These are phyloP conservation scores for Chaetothyriales sp. DNA, from an alignment of 2,329 filamentous ascomycete genomes.

Conservation along the genomic window DNA sequence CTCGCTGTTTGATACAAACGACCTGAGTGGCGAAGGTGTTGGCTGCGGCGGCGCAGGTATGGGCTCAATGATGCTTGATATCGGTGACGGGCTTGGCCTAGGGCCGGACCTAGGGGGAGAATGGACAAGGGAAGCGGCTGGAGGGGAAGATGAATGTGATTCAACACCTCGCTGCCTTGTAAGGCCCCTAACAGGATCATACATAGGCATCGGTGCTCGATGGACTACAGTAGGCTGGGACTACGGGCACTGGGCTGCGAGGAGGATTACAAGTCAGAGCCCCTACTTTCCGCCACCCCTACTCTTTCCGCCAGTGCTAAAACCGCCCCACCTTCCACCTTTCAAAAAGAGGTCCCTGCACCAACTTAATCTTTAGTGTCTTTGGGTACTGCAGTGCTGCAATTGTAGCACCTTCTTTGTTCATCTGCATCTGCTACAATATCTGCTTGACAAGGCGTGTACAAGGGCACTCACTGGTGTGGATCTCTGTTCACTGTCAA, in stretches of 20 bases:
- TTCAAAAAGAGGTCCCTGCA: no score
- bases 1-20: slow-evolving; percentile 6
- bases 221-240: slow-evolving; percentile 11
- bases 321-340: no score
- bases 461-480: no score
- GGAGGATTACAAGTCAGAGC: slow-evolving; percentile 20
- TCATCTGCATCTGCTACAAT: no score
- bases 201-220: slow-evolving; percentile 43
- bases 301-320: no score
- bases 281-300: no score
- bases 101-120: slow-evolving; percentile 36
- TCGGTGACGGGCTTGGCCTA: slow-evolving; percentile 76
- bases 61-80: slow-evolving; percentile 76
- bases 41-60: slow-evolving; percentile 16
- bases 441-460: no score
- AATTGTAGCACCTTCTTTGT: no score
- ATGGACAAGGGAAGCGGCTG: slow-evolving; percentile 49
- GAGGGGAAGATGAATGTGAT: slow-evolving; percentile 39
- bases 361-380: no score
- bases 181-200: slow-evolving; percentile 75
- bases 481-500: no score
- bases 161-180: slow-evolving; percentile 37
- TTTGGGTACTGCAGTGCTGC: no score
- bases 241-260: slow-evolving; percentile 12
- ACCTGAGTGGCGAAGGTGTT: not conserved